A percentile compares a stretch with the other conserved stretches of the same genome.
Conservation (phyloP, 805 yeast genomes). For the Maudiozyma serrabonitensis region DNA sequence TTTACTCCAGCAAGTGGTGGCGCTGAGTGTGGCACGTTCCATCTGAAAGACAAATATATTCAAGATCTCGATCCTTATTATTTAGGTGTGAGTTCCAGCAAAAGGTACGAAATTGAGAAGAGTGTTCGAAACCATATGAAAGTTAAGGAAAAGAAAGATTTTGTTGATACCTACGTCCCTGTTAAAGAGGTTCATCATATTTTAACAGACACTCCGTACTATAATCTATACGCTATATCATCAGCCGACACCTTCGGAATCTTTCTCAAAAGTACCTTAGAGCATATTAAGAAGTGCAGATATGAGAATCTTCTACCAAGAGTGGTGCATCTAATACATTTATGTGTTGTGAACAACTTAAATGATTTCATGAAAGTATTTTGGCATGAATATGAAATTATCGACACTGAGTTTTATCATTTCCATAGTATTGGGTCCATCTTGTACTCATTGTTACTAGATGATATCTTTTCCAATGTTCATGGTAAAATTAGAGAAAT, state of each 20-base stretch:
- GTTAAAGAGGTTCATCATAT: conserved; percentile 37
- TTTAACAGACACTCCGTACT: conserved; percentile 33
- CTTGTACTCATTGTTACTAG: conserved; percentile 34
- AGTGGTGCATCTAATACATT: conserved; percentile 58
- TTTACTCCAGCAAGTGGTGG: conserved; percentile 52
- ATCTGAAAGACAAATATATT: conserved; percentile 48
- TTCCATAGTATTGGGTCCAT: conserved; percentile 33
- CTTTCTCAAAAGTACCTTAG: conserved; percentile 42
- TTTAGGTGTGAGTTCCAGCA: conserved; percentile 65
- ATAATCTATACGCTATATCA: conserved; percentile 41
- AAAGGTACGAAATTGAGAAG: conserved; percentile 73
- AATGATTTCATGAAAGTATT: conserved; percentile 28
- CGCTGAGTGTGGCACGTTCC: conserved; percentile 53
- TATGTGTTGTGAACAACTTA: conserved; percentile 40
- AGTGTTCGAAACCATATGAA: conserved; percentile 44
- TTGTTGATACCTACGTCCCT: conserved; percentile 44
- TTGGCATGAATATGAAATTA: conserved; percentile 29
- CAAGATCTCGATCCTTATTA: conserved; percentile 71
- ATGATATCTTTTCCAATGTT: conserved; percentile 33
- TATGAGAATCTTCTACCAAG: conserved; percentile 53
- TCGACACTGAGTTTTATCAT: conserved; percentile 32
- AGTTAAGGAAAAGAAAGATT: conserved; percentile 30
- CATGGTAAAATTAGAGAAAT: conserved; percentile 53
- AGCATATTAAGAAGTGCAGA: conserved; percentile 29
- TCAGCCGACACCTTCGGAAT: conserved; percentile 43